Conservation (phyloP, 2,329 filamentous ascomycete species). For the Aureobasidium sp. region DNA sequence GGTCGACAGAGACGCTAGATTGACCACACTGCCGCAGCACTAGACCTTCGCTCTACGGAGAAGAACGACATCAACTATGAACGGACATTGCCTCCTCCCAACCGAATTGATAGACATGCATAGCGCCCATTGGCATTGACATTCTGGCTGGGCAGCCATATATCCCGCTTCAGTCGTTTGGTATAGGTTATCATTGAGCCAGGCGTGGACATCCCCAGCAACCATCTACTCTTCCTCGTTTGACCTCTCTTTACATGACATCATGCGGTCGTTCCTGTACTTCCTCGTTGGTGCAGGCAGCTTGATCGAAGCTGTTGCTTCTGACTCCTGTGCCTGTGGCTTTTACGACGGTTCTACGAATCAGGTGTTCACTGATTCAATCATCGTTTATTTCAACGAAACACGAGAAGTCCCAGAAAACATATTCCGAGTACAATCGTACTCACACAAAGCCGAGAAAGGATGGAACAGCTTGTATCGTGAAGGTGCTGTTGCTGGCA, state of each 20-base stretch:
- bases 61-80: neutral
- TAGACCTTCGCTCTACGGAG: neutral
- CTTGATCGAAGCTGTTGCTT: neutral
- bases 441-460: slow-evolving; percentile 36
- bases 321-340: slow-evolving; percentile 33
- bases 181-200: neutral
- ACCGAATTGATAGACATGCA: neutral
- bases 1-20: neutral
- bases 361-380: slow-evolving; percentile 37
- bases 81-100: neutral
- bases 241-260: neutral
- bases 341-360: slow-evolving; percentile 33
- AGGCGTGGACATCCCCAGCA: neutral
- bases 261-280: neutral
- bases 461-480: slow-evolving; percentile 39
- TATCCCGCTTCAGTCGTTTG: neutral
- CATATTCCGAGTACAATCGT: slow-evolving; percentile 32
- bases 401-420: slow-evolving; percentile 27
- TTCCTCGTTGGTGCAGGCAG: neutral
- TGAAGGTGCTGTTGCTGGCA: slow-evolving; percentile 32
- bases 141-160: neutral
- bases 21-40: neutral
- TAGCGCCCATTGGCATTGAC: neutral
- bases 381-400: slow-evolving; percentile 45
- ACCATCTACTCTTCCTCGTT: no score